Evolutionary conservation across 805 yeast genomes (phyloP).

Genomic region (Isabelozyma pseudorhagii): DNA sequence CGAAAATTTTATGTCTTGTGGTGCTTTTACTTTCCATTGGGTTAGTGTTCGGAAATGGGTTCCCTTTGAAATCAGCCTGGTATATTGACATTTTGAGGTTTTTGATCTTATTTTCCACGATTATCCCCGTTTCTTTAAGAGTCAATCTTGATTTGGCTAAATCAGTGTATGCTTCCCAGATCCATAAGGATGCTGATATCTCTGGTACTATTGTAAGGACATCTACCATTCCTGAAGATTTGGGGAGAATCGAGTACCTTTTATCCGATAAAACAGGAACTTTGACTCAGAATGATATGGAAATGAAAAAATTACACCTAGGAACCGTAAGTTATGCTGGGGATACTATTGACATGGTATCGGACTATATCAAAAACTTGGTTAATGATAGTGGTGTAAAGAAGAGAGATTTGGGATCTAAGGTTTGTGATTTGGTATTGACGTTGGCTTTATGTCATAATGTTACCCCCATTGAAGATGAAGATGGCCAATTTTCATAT

Average conservation of each 20-base stretch:
- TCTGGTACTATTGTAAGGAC: conserved; percentile 92
- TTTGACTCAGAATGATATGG: conserved; percentile 97
- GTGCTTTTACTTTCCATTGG: conserved; percentile 76
- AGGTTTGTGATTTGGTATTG: conserved; percentile 76
- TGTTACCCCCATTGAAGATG: conserved; percentile 83
- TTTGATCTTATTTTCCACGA: conserved; percentile 86
- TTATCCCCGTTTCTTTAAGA: conserved; percentile 92
- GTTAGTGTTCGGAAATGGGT: conserved; percentile 79
- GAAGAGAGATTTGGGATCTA: conserved; percentile 65
- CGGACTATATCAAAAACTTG: conserved; percentile 52
- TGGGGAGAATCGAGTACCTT: conserved; percentile 91
- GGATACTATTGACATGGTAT: conserved; percentile 87
- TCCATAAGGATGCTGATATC: conserved; percentile 80
- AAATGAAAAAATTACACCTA: conserved; percentile 83
- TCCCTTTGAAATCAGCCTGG: conserved; percentile 62
- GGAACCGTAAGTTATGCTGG: conserved; percentile 92
- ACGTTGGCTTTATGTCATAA: conserved; percentile 95
- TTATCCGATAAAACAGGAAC: conserved; percentile 97
- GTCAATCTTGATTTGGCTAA: conserved; percentile 95
- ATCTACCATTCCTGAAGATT: conserved; percentile 95
- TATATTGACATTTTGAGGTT: conserved; percentile 88
- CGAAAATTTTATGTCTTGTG: conserved; percentile 83
- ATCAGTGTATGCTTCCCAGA: conserved; percentile 92
- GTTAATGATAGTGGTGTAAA: conserved; percentile 21
- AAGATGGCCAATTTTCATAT: conserved; percentile 58